These are phyloP conservation scores for Russula lepida DNA, from an alignment of 768 basidiomycete species.

Conservation along the genomic window DNA sequence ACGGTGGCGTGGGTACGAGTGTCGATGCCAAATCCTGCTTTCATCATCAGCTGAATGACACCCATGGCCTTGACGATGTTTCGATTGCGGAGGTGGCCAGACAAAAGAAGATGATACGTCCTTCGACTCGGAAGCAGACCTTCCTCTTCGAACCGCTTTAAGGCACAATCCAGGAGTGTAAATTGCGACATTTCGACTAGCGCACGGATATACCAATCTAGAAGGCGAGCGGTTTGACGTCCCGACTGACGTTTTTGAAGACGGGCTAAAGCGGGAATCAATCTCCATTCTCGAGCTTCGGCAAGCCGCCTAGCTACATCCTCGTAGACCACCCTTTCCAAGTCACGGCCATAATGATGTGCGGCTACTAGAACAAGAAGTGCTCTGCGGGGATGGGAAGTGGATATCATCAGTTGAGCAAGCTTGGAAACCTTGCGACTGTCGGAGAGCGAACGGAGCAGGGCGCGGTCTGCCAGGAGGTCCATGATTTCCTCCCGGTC, in stretches of 20 bases:
- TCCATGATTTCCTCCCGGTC: not conserved
- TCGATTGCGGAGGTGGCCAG: conserved; percentile 60
- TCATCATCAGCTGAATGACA: conserved; percentile 48
- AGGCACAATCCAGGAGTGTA: conserved; percentile 34
- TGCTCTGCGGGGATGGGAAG: conserved; percentile 32
- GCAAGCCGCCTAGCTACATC: conserved; percentile 44
- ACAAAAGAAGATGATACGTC: conserved; percentile 63
- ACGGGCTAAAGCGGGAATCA: conserved; percentile 40
- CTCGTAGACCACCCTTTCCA: conserved; percentile 54
- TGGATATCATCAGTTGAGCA: conserved; percentile 4
- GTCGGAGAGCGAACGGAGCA: conserved; percentile 9
- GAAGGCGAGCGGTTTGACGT: conserved; percentile 43
- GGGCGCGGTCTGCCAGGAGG: not conserved
- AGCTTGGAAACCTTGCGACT: conserved; percentile 16
- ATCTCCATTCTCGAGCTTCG: conserved; percentile 39
- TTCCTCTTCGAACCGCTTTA: conserved; percentile 43
- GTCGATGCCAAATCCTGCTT: conserved; percentile 46
- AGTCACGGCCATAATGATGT: conserved; percentile 38
- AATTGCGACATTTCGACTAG: conserved; percentile 44
- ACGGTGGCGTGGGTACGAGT: conserved; percentile 53
- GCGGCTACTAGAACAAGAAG: conserved; percentile 41
- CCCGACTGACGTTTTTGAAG: conserved; percentile 44
- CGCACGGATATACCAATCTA: conserved; percentile 66
- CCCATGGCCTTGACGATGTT: conserved; percentile 49
- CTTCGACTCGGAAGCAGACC: conserved; percentile 44